phyloP scores from a whole-genome alignment of 352 stramenopile species.

The Phytophthora citrophthora region DNA sequence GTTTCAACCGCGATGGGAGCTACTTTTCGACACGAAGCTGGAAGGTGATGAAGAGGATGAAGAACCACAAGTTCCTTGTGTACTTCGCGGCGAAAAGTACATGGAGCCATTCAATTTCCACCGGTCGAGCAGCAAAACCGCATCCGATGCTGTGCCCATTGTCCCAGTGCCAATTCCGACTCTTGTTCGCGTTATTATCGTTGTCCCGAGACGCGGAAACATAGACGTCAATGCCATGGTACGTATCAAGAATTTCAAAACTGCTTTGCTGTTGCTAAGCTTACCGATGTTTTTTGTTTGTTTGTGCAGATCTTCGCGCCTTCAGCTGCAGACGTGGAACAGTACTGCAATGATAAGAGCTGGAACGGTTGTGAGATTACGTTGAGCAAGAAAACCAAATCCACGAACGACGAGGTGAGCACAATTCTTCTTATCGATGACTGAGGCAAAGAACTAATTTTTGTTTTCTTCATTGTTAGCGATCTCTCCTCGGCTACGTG shows the following conservation, averaged over 20 bases:
- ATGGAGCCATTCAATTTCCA: conserved; percentile 81
- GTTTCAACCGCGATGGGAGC: conserved; percentile 66
- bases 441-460: conserved; percentile 1
- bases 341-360: conserved; percentile 36
- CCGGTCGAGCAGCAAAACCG: not conserved
- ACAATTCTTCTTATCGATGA: not conserved
- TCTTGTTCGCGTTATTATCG: conserved; percentile 66
- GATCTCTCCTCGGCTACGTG: conserved; percentile 60
- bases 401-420: conserved; percentile 26
- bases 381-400: conserved; percentile 23
- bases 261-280: not conserved
- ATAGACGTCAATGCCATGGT: conserved; percentile 74
- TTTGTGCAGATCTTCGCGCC: conserved; percentile 44
- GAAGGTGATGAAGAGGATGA: conserved; percentile 11
- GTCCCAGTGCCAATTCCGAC: conserved; percentile 72
- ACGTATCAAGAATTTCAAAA: conserved; percentile 11
- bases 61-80: conserved; percentile 36
- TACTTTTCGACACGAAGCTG: conserved; percentile 41
- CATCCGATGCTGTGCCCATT: conserved; percentile 6
- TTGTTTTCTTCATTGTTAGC: conserved; percentile 28
- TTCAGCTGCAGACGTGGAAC: conserved; percentile 29
- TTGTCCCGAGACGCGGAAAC: conserved; percentile 60
- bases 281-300: not conserved
- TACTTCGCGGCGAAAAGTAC: conserved; percentile 66
- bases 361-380: conserved; percentile 43